Percentiles rank a stretch among this genome's conserved stretches.
These are phyloP conservation scores for Blastocystis sp. DNA, from an alignment of 352 stramenopile genomes.

Conservation along the genomic window DNA sequence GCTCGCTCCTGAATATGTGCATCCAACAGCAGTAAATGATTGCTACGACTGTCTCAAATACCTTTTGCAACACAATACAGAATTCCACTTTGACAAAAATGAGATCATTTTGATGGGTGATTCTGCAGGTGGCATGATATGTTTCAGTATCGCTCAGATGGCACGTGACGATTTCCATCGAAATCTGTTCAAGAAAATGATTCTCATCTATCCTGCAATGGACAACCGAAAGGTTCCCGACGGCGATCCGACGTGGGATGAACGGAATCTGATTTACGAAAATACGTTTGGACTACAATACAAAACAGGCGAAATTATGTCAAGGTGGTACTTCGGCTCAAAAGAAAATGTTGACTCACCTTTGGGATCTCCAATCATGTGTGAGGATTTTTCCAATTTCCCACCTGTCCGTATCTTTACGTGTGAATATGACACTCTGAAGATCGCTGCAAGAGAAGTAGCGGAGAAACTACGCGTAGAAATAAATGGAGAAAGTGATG, in stretches of 20 bases:
- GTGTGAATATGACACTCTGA: slow-evolving; percentile 21
- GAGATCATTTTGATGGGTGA: slow-evolving; percentile 30
- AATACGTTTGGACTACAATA: background rate
- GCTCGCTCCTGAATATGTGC: slow-evolving; percentile 11
- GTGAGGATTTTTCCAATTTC: background rate
- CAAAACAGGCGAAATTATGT: background rate
- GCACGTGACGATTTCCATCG: background rate
- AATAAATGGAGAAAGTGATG: background rate
- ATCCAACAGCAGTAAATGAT: slow-evolving; percentile 23
- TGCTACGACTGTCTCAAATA: slow-evolving; percentile 52
- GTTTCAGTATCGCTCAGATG: background rate
- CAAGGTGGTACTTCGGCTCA: background rate
- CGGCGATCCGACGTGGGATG: background rate
- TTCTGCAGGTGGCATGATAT: slow-evolving; percentile 4
- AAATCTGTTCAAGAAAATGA: slow-evolving; percentile 16
- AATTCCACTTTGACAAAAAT: slow-evolving; percentile 21
- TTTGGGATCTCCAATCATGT: background rate
- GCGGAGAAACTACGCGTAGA: slow-evolving; percentile 12
- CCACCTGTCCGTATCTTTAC: slow-evolving; percentile 3
- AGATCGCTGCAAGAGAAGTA: background rate
- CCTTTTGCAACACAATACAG: background rate
- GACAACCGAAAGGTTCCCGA: slow-evolving; percentile 1
- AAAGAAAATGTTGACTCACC: background rate
- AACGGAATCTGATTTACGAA: background rate
- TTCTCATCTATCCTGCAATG: slow-evolving; percentile 51